Evolutionary conservation across 1,284 basidiomycete species (phyloP), one percentile per base, ranked within the genome.

Genomic region (Sporisorium exsertum): DNA sequence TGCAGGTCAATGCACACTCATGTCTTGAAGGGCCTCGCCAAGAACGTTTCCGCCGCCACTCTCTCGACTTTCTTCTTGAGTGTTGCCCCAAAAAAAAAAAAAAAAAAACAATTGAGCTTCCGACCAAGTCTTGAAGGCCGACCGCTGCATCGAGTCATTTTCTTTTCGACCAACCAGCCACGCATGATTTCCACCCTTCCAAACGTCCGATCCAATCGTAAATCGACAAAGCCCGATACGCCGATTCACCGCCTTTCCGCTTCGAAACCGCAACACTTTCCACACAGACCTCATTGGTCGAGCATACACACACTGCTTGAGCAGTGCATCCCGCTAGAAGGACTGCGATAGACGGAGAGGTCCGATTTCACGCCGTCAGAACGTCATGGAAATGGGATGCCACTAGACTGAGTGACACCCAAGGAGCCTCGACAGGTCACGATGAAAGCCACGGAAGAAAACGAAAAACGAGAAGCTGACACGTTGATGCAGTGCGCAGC

Each of bases 1-100:
- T 55, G 53, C 53, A 55, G 53, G 29, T 46, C 42, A 46, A 56
- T 56, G 54, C 46, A 58, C 50, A 24, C 20, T 45, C 37, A 40
- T 40, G 37, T 40, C 37, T 40, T n/a, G 16, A 4, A 40, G 18
- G 18, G 18, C 37, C 37, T 40, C 37, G 37, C 18, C 13, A 35
- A 35, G 35, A 32, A 32, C 35, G 35, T 40, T 40, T 16, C 18
- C 37, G 4, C 37, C 18, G 37, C 37, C 37, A 18, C 37, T n/a
- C 37, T 40, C 13, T 3, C 15, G 5, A 40, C 37, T 40, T 40
- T 40, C 18, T 40, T 40, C 37, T 40, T n/a, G 18, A 40, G 37
- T 40, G 16, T 40, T 40, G 7, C 37, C n/a, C n/a, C n/a, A n/a
- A n/a, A n/a, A n/a, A n/a, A n/a, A n/a, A n/a, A n/a, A n/a, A n/a